phyloP scores from a whole-genome alignment of 345 rosid species.

The Crucihimalaya himalaica region DNA sequence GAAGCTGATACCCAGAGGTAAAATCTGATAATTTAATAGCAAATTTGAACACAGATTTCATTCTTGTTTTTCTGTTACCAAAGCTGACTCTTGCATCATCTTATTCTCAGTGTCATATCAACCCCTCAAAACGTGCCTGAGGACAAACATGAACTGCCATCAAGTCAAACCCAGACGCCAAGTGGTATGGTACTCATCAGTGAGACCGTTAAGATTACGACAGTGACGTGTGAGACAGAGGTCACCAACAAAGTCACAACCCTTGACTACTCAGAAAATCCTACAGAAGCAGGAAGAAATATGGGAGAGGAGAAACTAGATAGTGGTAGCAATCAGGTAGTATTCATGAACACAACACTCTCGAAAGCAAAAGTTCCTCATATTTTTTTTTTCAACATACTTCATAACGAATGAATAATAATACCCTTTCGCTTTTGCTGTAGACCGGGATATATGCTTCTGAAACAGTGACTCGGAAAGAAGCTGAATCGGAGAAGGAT shows the following conservation, averaged over 20 bases:
- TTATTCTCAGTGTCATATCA: slow-evolving; percentile 40
- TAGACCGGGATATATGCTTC: neutral
- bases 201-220: slow-evolving; percentile 49
- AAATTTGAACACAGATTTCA: neutral
- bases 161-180: slow-evolving; percentile 34
- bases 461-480: slow-evolving; percentile 11
- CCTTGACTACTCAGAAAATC: slow-evolving; percentile 34
- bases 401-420: neutral
- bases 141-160: slow-evolving; percentile 50
- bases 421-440: neutral
- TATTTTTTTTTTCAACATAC: neutral
- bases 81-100: neutral
- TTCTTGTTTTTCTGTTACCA: neutral
- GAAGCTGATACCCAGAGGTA: slow-evolving; percentile 50
- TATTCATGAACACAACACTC: slow-evolving; percentile 5
- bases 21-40: slow-evolving; percentile 1
- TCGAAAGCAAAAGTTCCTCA: neutral
- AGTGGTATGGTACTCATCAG: slow-evolving; percentile 48
- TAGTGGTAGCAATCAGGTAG: slow-evolving; percentile 29
- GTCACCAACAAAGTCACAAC: slow-evolving; percentile 38
- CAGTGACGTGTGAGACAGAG: slow-evolving; percentile 47
- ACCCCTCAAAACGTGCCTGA: slow-evolving; percentile 40
- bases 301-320: slow-evolving; percentile 19
- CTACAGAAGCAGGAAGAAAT: slow-evolving; percentile 34
- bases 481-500: slow-evolving; percentile 21